These are phyloP conservation scores for Sungouiozyma ichnusensis DNA, from an alignment of 805 yeast genomes.

Conservation along the genomic window DNA sequence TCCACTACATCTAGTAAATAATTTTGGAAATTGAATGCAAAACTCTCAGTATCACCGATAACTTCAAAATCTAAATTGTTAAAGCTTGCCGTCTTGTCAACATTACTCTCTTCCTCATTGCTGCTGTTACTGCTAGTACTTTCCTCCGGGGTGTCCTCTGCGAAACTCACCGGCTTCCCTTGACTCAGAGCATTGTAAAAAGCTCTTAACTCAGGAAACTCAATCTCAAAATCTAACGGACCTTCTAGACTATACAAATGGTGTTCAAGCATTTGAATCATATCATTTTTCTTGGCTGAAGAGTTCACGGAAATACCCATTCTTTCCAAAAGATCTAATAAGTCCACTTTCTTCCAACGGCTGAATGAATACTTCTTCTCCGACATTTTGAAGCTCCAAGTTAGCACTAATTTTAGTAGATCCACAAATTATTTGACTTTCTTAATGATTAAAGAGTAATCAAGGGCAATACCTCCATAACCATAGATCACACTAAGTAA, in stretches of 20 bases:
- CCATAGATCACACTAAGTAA: neutral
- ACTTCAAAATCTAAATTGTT: conserved; percentile 5
- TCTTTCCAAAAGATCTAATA: conserved; percentile 20
- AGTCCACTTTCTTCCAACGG: conserved; percentile 21
- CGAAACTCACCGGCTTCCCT: neutral
- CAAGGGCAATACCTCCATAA: too few relatives aligned
- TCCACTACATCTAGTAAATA: conserved; percentile 14
- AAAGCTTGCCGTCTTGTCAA: conserved; percentile 2
- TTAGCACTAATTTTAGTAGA: too few relatives aligned
- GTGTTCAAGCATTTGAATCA: conserved; percentile 13
- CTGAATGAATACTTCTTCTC: conserved; percentile 8
- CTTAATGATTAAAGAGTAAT: too few relatives aligned
- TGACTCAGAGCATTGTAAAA: conserved; percentile 11
- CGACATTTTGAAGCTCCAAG: neutral
- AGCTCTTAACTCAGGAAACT: conserved; percentile 21
- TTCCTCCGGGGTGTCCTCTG: neutral
- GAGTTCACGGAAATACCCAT: conserved; percentile 11
- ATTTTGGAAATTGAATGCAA: conserved; percentile 17
- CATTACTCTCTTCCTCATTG: conserved; percentile 1
- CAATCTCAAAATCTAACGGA: conserved; percentile 17
- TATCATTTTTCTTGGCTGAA: conserved; percentile 9
- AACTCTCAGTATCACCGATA: conserved; percentile 6
- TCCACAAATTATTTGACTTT: too few relatives aligned
- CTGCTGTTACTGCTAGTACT: conserved; percentile 2
- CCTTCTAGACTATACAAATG: conserved; percentile 11